Evolutionary conservation across 306 rosid genomes (phyloP).

Genomic region (Pterocarpus santalinus): DNA sequence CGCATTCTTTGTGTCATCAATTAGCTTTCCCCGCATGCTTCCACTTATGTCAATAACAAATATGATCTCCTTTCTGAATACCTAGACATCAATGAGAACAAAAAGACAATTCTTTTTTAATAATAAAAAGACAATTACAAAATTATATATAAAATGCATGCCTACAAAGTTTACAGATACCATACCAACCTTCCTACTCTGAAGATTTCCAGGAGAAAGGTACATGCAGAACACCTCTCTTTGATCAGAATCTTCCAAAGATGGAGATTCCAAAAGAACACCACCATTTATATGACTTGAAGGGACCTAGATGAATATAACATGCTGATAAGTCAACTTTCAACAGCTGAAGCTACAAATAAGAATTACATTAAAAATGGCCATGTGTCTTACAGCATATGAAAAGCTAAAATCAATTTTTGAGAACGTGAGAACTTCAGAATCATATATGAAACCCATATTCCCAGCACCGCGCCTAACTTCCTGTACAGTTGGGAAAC

Average conservation of each 20-base stretch:
- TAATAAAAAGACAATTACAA: constrained; percentile 23
- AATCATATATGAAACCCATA: constrained; percentile 59
- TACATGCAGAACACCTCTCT: constrained; percentile 76
- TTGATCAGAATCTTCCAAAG: constrained; percentile 71
- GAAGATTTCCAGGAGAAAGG: constrained; percentile 69
- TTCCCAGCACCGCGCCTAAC: constrained; percentile 59
- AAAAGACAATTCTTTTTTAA: not conserved
- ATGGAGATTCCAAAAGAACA: constrained; percentile 68
- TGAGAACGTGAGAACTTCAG: constrained; percentile 76
- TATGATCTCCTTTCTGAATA: constrained; percentile 68
- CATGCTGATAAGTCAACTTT: constrained; percentile 42
- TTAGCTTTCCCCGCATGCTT: constrained; percentile 85
- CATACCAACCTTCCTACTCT: constrained; percentile 63
- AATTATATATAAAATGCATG: constrained; percentile 1
- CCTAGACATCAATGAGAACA: constrained; percentile 57
- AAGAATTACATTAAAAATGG: constrained; percentile 13
- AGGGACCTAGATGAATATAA: constrained; percentile 59
- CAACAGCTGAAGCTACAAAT: constrained; percentile 32
- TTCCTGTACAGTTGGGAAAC: constrained; percentile 58
- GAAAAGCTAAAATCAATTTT: constrained; percentile 67
- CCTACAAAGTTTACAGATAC: not conserved
- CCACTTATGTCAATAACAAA: constrained; percentile 84
- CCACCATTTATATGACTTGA: constrained; percentile 67
- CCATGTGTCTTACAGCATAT: constrained; percentile 61
- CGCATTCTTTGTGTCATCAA: constrained; percentile 66